Evolutionary conservation across 2,329 filamentous ascomycete species (phyloP).

Genomic region (Myrmaecium sp.): DNA sequence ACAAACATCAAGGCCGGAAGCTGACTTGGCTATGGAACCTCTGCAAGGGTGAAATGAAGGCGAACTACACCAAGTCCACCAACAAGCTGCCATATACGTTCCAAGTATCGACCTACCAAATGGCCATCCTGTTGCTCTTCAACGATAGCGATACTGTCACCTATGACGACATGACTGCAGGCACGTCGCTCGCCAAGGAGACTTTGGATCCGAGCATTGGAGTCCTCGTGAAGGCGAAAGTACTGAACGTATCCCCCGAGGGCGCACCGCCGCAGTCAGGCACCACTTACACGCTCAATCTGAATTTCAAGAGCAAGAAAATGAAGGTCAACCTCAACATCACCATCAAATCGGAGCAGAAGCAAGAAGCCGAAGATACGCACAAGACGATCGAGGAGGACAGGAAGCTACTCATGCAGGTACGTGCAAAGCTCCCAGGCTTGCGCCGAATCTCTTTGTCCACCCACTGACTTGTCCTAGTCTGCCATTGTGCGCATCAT

Average conservation of each 20-base stretch:
- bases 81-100: constrained; percentile 89
- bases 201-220: constrained; percentile 72
- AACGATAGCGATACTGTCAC: constrained; percentile 75
- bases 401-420: constrained; percentile 88
- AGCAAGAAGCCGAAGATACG: constrained; percentile 90
- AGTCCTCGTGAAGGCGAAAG: constrained; percentile 85
- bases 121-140: constrained; percentile 88
- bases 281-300: constrained; percentile 71
- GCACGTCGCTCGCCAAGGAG: constrained; percentile 65
- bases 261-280: constrained; percentile 61
- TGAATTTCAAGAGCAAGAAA: constrained; percentile 97
- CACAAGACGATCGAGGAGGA: constrained; percentile 99
- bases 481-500: constrained; percentile 98
- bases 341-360: constrained; percentile 84
- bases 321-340: constrained; percentile 94
- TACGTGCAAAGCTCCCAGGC: constrained; percentile 33
- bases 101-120: constrained; percentile 94
- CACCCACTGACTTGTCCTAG: constrained; percentile 32
- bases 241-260: constrained; percentile 55
- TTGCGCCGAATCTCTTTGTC: background rate
- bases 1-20: constrained; percentile 93
- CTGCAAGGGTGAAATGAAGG: constrained; percentile 92
- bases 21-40: constrained; percentile 97
- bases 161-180: constrained; percentile 74
- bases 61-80: constrained; percentile 64